Conservation (phyloP, 2,329 filamentous ascomycete species). For the Camillea tinctor region DNA sequence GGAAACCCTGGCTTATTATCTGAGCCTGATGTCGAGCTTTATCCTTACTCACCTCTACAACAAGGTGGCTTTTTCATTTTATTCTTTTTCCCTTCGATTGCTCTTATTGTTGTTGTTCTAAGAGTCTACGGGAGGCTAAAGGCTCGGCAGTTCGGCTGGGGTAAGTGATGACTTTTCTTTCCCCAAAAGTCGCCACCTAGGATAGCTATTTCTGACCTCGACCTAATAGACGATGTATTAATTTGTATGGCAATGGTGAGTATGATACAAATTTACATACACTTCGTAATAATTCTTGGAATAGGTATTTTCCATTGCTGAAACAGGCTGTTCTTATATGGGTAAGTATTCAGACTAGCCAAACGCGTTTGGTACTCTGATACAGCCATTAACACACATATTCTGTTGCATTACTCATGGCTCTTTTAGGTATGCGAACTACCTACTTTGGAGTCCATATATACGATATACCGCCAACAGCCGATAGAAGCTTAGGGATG, state of each 20-base stretch:
- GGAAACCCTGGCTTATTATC: not conserved
- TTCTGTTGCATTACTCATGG: not conserved
- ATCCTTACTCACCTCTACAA: not conserved
- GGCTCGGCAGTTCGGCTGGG: conserved; percentile 21
- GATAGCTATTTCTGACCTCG: conserved; percentile 2
- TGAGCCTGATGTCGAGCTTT: not conserved
- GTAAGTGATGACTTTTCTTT: conserved; percentile 5
- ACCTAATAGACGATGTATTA: conserved; percentile 20
- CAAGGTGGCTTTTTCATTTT: conserved; percentile 3
- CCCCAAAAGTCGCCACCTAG: not conserved
- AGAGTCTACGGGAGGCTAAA: conserved; percentile 21
- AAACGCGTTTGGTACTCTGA: not conserved
- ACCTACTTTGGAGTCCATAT: conserved; percentile 22
- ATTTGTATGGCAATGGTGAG: conserved; percentile 25
- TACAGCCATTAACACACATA: not conserved
- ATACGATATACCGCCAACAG: conserved; percentile 23
- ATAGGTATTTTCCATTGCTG: conserved; percentile 21
- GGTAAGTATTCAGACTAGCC: conserved; percentile 12
- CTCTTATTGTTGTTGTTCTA: conserved; percentile 18
- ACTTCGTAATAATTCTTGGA: conserved; percentile 1
- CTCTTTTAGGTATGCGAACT: conserved; percentile 20
- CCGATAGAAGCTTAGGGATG: conserved; percentile 11
- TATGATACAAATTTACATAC: not conserved
- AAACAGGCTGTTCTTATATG: conserved; percentile 25
- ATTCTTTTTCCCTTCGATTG: conserved; percentile 18